phyloP scores from a whole-genome alignment of 371 early-diverging fungal species.

The Vairimorpha apis region DNA sequence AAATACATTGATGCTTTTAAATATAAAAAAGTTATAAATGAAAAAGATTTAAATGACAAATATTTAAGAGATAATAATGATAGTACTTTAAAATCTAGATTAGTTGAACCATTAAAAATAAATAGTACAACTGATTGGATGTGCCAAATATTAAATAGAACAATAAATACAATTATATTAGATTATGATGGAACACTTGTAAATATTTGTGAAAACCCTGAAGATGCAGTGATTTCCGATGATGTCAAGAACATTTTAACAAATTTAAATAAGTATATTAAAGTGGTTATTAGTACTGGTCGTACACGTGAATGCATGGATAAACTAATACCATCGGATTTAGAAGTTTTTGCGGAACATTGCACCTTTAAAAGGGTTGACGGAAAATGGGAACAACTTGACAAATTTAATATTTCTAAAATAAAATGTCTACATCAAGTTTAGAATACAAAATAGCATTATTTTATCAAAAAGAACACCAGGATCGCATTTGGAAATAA shows the following conservation, averaged over 20 bases:
- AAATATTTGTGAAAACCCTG: conserved; percentile 48
- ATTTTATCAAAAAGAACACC: conserved; percentile 58
- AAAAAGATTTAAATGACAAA: neutral
- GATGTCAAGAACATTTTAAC: conserved; percentile 46
- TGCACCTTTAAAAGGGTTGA: conserved; percentile 51
- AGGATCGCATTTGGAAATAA: conserved; percentile 59
- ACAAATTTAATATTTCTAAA: neutral
- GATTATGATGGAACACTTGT: conserved; percentile 64
- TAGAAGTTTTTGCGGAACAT: conserved; percentile 63
- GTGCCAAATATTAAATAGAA: neutral
- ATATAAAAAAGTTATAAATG: neutral
- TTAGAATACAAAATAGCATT: conserved; percentile 33
- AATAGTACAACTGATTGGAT: neutral
- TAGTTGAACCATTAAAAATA: neutral
- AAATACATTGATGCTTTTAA: neutral
- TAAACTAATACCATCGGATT: conserved; percentile 56
- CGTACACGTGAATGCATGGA: conserved; percentile 54
- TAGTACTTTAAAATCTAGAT: neutral
- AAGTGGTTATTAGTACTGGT: conserved; percentile 59
- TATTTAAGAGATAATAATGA: neutral
- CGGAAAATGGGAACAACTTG: conserved; percentile 45
- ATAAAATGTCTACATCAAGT: conserved; percentile 37
- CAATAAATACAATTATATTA: conserved; percentile 39
- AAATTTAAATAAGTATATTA: conserved; percentile 35
- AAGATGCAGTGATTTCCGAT: conserved; percentile 53